Evolutionary conservation across 345 rosid species (phyloP).

Genomic region (Kernera saxatilis): DNA sequence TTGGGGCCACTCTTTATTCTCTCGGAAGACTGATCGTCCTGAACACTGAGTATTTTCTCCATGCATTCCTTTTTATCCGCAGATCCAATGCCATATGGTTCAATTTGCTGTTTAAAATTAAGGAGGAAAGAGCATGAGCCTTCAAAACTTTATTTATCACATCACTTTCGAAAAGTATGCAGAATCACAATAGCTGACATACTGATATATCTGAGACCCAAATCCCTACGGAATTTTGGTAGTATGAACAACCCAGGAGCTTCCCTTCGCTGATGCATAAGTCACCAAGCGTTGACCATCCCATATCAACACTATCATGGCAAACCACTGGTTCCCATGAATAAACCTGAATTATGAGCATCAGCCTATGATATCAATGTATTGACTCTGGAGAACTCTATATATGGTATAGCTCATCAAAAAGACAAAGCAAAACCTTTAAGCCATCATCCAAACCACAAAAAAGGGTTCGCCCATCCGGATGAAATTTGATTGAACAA

Average conservation of each 20-base stretch:
- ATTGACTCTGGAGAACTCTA: neutral
- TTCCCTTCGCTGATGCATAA: conserved; percentile 80
- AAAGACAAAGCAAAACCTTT: conserved; percentile 52
- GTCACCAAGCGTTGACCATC: conserved; percentile 93
- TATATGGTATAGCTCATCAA: neutral
- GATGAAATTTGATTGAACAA: conserved; percentile 68
- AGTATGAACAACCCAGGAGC: conserved; percentile 82
- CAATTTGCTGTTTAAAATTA: conserved; percentile 51
- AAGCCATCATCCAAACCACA: conserved; percentile 86
- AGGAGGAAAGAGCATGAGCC: neutral
- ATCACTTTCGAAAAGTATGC: neutral
- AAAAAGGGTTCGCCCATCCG: conserved; percentile 85
- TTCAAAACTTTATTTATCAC: neutral
- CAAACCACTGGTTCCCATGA: conserved; percentile 97
- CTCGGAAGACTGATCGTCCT: conserved; percentile 40
- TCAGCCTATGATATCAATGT: neutral
- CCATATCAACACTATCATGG: conserved; percentile 81
- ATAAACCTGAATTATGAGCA: conserved; percentile 60
- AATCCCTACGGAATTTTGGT: conserved; percentile 73
- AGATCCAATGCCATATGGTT: conserved; percentile 62
- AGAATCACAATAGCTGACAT: conserved; percentile 22
- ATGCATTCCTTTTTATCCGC: conserved; percentile 35
- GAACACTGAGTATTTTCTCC: conserved; percentile 44
- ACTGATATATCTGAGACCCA: conserved; percentile 90
- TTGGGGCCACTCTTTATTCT: conserved; percentile 41